Base-by-base conservation (phyloP, 352 stramenopile species). In the Pythium coloratum region DNA sequence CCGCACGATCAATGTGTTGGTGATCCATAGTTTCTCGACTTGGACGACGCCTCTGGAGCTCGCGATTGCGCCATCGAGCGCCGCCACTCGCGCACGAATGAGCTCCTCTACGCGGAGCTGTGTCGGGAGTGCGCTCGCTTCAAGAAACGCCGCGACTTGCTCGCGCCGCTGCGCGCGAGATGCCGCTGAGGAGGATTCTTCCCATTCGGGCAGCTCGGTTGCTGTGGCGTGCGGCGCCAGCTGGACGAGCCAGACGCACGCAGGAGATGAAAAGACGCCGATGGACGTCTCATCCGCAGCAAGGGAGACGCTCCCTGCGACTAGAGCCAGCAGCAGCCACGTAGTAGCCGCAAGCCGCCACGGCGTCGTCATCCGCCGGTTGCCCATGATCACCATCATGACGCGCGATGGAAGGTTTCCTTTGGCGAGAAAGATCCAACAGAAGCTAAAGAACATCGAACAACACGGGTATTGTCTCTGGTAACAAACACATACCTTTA, bases 1-100 rank as follows among this genome's bases (percentile, higher is more conserved):
- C 6, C 51, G 65, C n/a, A 88, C 60, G 10, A 91, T 9, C 12
- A 91, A 55, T 24, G 73, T 77, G 69, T 91, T 91, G 56, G 86
- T 76, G 58, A 91, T 66, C 83, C 83, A 91, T 1, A 91, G 70
- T 42, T 66, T 62, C 30, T 53, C 55, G 14, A 90, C 55, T 0
- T 44, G 28, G 0, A 66, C 20, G 2, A 34, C 3, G 13, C 26
- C 30, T 16, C 34, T 38, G 34, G 60, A 26, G 0, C 63, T 61
- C 30, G 50, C 14, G 5, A 71, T 18, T n/a, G 56, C 13, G 0
- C 10, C 55, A 3, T 51, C 55, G 14, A 49, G 34, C 6, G 30
- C 12, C 10, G 61, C 8, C 26, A 26, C 9, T 75, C 59, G 20
- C 24, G 16, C 28, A 13, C 55, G 0, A 51, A 77, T 16, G 71